Percentiles rank a stretch among this genome's conserved stretches.
Conservation (phyloP, 2,329 filamentous ascomycete species). For the Penicillium glabrum region DNA sequence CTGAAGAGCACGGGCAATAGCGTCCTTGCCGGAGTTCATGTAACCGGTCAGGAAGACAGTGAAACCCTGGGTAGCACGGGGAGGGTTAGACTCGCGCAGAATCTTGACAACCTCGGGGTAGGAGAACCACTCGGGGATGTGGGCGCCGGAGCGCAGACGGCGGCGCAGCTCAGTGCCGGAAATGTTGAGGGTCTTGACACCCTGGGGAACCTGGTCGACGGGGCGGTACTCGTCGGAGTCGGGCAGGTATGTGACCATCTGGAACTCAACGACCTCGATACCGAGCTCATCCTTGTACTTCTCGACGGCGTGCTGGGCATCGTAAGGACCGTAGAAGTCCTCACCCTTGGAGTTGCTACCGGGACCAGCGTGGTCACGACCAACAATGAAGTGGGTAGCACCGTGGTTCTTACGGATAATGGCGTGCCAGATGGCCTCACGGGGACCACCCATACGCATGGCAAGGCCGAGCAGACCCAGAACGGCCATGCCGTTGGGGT, state of each 20-base stretch:
- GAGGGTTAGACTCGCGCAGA: conserved; percentile 91
- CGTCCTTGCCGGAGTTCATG: conserved; percentile 95
- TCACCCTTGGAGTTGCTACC: conserved; percentile 97
- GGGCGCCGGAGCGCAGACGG: conserved; percentile 84
- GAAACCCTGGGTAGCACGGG: conserved; percentile 90
- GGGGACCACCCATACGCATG: conserved; percentile 98
- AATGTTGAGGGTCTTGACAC: conserved; percentile 83
- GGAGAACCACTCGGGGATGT: conserved; percentile 99
- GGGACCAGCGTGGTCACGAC: conserved; percentile 94
- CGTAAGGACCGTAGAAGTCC: conserved; percentile 98
- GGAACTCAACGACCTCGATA: conserved; percentile 98
- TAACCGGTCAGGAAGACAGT: conserved; percentile 97
- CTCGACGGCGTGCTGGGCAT: conserved; percentile 93
- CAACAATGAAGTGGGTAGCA: conserved; percentile 98
- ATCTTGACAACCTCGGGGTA: conserved; percentile 98
- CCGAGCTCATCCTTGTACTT: conserved; percentile 95
- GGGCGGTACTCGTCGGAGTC: conserved; percentile 96
- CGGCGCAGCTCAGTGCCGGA: conserved; percentile 87
- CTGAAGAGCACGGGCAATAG: conserved; percentile 91
- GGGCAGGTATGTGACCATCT: conserved; percentile 98
- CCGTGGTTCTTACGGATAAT: conserved; percentile 99
- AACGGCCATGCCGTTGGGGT: conserved; percentile 98
- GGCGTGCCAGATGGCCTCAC: conserved; percentile 99
- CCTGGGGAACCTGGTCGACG: conserved; percentile 81
- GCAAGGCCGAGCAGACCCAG: conserved; percentile 91